Evolutionary conservation across 306 rosid species (phyloP).

Genomic region (Datisca glomerata): DNA sequence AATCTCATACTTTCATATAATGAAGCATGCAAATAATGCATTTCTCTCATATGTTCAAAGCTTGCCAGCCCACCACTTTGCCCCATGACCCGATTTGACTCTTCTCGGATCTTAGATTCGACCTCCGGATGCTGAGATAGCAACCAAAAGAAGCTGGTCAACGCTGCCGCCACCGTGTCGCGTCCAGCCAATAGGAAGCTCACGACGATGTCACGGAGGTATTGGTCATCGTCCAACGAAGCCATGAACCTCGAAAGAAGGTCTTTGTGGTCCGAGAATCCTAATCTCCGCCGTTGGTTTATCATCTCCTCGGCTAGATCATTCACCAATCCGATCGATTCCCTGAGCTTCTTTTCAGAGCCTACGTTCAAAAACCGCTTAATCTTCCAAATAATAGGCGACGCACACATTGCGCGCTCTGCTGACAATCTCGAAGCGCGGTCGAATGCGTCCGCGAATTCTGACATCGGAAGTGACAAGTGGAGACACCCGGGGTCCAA

Average conservation of each 20-base stretch:
- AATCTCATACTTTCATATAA: constrained; percentile 71
- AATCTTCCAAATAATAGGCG: constrained; percentile 48
- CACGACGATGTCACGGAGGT: constrained; percentile 62
- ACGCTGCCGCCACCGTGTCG: constrained; percentile 57
- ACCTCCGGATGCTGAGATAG: constrained; percentile 37
- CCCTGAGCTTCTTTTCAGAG: constrained; percentile 45
- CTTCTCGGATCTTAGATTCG: constrained; percentile 30
- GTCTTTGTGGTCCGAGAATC: constrained; percentile 20
- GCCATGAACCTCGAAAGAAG: constrained; percentile 76
- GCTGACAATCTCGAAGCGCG: constrained; percentile 54
- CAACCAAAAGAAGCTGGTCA: constrained; percentile 52
- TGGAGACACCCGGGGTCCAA: constrained; percentile 69
- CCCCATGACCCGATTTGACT: constrained; percentile 37
- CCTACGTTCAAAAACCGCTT: constrained; percentile 44
- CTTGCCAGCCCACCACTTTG: constrained; percentile 8
- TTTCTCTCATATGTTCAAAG: constrained; percentile 29
- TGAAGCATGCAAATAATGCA: constrained; percentile 67
- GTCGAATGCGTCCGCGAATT: constrained; percentile 44
- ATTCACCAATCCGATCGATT: constrained; percentile 32
- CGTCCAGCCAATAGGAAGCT: constrained; percentile 82
- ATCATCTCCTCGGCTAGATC: constrained; percentile 31
- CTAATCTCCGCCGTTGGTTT: constrained; percentile 21
- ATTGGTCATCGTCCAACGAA: constrained; percentile 35
- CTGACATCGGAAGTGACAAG: constrained; percentile 27
- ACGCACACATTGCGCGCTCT: constrained; percentile 44